Base-by-base conservation (phyloP, 495 filamentous ascomycete genomes). In the Daldinia caldariorum region DNA sequence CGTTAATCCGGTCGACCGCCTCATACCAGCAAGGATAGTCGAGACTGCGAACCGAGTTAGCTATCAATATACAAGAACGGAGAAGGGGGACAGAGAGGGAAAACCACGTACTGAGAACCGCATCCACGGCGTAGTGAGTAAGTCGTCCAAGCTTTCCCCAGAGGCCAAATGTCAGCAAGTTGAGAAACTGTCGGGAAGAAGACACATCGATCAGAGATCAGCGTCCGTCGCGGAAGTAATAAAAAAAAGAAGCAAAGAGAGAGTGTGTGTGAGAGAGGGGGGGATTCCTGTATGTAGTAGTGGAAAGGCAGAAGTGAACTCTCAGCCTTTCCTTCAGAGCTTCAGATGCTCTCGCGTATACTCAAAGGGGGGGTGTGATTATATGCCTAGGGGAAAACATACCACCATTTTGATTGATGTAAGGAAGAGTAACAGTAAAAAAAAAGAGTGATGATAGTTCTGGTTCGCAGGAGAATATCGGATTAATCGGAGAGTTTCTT, bases 1-100 rank as follows among this genome's bases (percentile, higher is more conserved):
- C 95, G 95, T 97, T 77, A 99, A 85, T 76, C 95, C 95, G 41
- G 95, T 98, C 60, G 93, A 97, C 51, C 95, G 92, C 80, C 95
- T 93, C 83, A 99, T 92, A 72, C 95, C 95, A 18, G 95, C 95
- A 49, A 99, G 91, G 76, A 97, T 94, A 62, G 95, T 91, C 50
- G 95, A 99, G 80, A 99, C 91, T 95, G 73, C 43, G 37, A 38
- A 34, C 8, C 49, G 59, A 18, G 70, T 81, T 70, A 81, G 74
- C 53, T 37, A 37, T 7, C 34, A 35, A 35, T 0, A 35, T 7
- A 3, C 37, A 20, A 1, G 16, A 16, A 16, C 6, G 16, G 1
- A 18, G 16, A 43, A 14, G 14, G 13, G 37, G 37, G 16, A 18
- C 6, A 12, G 14, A 18, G 16, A 12, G 14, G 13, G 50, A 20